Evolutionary conservation across 805 yeast species (phyloP).

Genomic region (Lipomyces spencermartinsiae): DNA sequence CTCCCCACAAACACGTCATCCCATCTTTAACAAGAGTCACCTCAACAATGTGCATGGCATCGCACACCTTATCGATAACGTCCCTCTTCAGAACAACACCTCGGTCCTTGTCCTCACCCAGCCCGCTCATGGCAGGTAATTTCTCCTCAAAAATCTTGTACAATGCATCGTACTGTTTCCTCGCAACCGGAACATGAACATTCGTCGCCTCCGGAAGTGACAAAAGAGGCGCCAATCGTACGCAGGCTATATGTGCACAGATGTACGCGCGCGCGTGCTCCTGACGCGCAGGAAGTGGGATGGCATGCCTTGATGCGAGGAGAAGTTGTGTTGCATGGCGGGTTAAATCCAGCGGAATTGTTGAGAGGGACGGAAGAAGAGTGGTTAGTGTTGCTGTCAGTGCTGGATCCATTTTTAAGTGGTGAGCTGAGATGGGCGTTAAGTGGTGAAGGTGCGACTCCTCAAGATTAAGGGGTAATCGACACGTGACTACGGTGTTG

Average conservation of each 20-base stretch:
- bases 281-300: constrained; percentile 21
- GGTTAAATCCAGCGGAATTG: constrained; percentile 26
- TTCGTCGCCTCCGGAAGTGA: constrained; percentile 24
- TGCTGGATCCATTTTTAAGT: constrained; percentile 22
- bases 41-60: not conserved
- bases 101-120: not conserved
- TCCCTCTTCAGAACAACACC: not conserved
- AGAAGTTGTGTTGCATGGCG: constrained; percentile 22
- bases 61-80: not conserved
- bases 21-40: not conserved
- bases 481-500: not conserved
- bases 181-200: constrained; percentile 21
- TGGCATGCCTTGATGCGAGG: constrained; percentile 23
- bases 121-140: constrained; percentile 7
- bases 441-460: not conserved
- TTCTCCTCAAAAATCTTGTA: constrained; percentile 19
- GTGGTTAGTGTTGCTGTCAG: constrained; percentile 26
- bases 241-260: constrained; percentile 33
- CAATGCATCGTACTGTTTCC: constrained; percentile 24
- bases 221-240: constrained; percentile 16
- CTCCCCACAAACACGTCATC: constrained; percentile 1
- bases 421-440: not conserved
- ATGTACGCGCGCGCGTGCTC: constrained; percentile 33
- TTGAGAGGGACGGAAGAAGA: constrained; percentile 26
- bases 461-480: too few relatives aligned